Base-by-base conservation (phyloP, 2,329 filamentous ascomycete species). In the Calonectria ilicicola region DNA sequence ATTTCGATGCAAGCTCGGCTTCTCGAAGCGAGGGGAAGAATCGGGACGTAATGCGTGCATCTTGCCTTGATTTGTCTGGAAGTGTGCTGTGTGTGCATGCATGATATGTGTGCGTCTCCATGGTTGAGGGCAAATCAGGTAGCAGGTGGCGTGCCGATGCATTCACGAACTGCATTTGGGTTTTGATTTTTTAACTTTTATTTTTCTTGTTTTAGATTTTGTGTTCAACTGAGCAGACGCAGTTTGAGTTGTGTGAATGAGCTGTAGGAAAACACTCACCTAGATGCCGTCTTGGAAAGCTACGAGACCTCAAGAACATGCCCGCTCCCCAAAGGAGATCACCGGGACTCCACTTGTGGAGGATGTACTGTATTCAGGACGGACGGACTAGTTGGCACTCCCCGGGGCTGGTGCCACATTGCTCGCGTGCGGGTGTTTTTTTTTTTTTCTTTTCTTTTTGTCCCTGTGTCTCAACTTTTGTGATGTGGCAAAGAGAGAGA, bases 281-380 rank as follows among this genome's bases (percentile, higher is more conserved):
- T 23, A 21, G 19, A 58, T 58, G 29, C 29, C 53, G 19, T 58
- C n/a, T 38, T 17, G 35, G 38, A 58, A 58, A 23, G 53, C 53
- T 40, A 58, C 53, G 38, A 21, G 21, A 26, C 32, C 26, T 32
- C 23, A 21, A 44, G 19, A 19, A 21, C 49, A 65, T 14, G 38
- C 44, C 27, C 35, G 53, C 49, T 44, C 63, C 44, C 46, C 53
- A 60, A 46, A 67, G 69, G 69, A n/a, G 64, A 53, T 64, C 69
- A 53, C 53, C 32, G 32, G 23, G 69, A 71, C 69, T 64, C 69
- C 56, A 60, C 44, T 44, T 56, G 46, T 60, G 53, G 26, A 15
- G 40, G 26, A 35, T 35, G 32, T 35, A 10, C 32, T 10, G 32
- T 35, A 14, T 35, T 35, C 32, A 35, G 44, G 4, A 44, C 19